Percentiles rank a stretch among this genome's conserved stretches.
Evolutionary conservation across 2,329 filamentous ascomycete genomes (phyloP).

Genomic region (Pseudocercospora crystallina): DNA sequence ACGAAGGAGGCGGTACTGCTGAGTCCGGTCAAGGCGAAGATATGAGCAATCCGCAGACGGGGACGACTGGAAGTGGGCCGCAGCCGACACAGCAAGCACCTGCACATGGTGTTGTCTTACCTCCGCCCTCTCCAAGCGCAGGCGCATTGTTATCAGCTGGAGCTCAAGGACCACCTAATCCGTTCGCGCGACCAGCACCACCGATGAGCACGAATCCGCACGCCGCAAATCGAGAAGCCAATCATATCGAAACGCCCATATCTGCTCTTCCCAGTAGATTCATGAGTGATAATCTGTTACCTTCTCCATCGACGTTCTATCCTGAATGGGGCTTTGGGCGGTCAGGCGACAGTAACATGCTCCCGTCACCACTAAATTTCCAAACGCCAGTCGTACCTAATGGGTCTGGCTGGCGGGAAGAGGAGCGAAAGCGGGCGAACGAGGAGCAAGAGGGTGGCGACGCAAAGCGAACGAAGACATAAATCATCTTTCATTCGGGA

Average conservation of each 20-base stretch:
- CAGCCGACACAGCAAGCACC: conserved; percentile 45
- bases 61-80: conserved; percentile 38
- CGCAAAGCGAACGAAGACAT: conserved; percentile 26
- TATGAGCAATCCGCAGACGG: conserved; percentile 50
- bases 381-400: conserved; percentile 67
- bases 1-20: conserved; percentile 67
- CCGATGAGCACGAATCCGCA: conserved; percentile 58
- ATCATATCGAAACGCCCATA: conserved; percentile 75
- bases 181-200: conserved; percentile 83
- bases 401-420: conserved; percentile 45
- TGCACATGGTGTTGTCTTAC: conserved; percentile 68
- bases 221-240: conserved; percentile 38
- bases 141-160: conserved; percentile 84
- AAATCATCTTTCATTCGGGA: not conserved
- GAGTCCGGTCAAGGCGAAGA: conserved; percentile 62
- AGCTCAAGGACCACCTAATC: conserved; percentile 88
- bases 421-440: conserved; percentile 27
- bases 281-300: conserved; percentile 80
- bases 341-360: conserved; percentile 62
- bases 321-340: conserved; percentile 80
- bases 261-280: conserved; percentile 91
- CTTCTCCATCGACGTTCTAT: conserved; percentile 90
- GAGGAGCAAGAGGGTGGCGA: conserved; percentile 28
- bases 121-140: conserved; percentile 88
- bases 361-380: conserved; percentile 90